A percentile compares a stretch with the other conserved stretches of the same genome.
These are phyloP conservation scores for Colletotrichum sidae DNA, from an alignment of 2,329 filamentous ascomycete species.

Conservation along the genomic window DNA sequence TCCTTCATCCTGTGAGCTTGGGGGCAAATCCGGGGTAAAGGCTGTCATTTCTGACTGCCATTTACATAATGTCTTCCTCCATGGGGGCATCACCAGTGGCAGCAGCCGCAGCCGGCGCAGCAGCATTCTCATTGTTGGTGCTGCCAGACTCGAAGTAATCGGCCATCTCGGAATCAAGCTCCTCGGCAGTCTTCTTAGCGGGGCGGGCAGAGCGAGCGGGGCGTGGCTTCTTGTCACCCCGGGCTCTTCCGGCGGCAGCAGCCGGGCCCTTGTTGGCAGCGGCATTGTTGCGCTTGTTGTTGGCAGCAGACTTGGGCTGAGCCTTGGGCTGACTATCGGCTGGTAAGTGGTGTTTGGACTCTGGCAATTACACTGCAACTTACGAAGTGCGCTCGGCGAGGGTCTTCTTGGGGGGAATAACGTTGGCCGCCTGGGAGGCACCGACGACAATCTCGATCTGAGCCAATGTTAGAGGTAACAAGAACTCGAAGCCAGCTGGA, in stretches of 20 bases:
- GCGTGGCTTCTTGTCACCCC: slow-evolving; percentile 63
- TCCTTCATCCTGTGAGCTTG: slow-evolving; percentile 8
- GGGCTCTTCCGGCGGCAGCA: slow-evolving; percentile 52
- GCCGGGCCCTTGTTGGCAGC: slow-evolving; percentile 53
- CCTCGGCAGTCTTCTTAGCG: slow-evolving; percentile 90
- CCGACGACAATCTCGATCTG: slow-evolving; percentile 93
- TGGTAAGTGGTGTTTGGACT: slow-evolving; percentile 38
- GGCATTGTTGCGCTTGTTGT: slow-evolving; percentile 71
- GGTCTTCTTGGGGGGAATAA: slow-evolving; percentile 74
- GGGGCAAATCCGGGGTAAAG: slow-evolving; percentile 11
- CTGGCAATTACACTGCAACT: slow-evolving; percentile 49
- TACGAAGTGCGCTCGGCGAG: slow-evolving; percentile 85
- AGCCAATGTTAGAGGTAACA: slow-evolving; percentile 39
- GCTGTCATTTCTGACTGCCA: not conserved
- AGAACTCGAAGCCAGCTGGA: not conserved
- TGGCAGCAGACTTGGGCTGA: slow-evolving; percentile 85
- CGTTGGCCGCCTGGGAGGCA: slow-evolving; percentile 76
- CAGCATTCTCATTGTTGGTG: slow-evolving; percentile 55
- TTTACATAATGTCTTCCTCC: slow-evolving; percentile 72
- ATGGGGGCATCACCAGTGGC: slow-evolving; percentile 69
- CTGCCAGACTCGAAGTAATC: slow-evolving; percentile 82
- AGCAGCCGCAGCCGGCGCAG: slow-evolving; percentile 58
- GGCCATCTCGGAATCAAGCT: slow-evolving; percentile 97
- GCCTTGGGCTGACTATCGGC: slow-evolving; percentile 69
- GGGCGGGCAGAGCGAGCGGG: slow-evolving; percentile 71